A percentile compares a stretch with the other conserved stretches of the same genome.
Conservation (phyloP, 1,139 yeast species). For the Pneumocystis carinii region DNA sequence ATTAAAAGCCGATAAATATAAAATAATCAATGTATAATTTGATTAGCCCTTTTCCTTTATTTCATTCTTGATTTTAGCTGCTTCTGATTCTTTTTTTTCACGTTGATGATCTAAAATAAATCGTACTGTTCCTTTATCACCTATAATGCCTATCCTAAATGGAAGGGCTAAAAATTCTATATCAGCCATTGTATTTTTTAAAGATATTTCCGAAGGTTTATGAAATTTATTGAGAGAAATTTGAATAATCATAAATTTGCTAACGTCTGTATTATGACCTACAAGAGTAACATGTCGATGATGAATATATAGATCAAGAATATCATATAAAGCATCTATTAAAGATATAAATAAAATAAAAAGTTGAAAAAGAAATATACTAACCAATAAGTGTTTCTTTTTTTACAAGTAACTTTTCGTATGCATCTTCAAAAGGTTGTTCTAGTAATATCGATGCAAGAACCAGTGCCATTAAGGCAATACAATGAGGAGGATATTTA, state of each 20-base stretch:
- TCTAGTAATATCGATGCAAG: conserved; percentile 25
- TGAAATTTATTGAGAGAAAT: conserved; percentile 11
- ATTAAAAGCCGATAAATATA: no score
- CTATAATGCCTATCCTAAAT: conserved; percentile 5
- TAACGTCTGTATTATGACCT: conserved; percentile 6
- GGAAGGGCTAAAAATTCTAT: conserved; percentile 1
- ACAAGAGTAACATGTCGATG: conserved; percentile 1
- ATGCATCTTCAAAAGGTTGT: neutral
- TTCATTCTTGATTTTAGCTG: neutral
- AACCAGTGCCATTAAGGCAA: conserved; percentile 53
- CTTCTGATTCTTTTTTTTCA: neutral
- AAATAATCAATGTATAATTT: no score
- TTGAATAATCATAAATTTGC: conserved; percentile 11
- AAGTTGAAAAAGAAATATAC: conserved; percentile 2
- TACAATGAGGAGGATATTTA: conserved; percentile 64
- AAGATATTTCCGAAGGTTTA: conserved; percentile 1
- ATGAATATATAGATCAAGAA: conserved; percentile 11
- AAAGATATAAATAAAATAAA: conserved; percentile 1
- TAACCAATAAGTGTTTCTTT: conserved; percentile 14
- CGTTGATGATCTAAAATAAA: conserved; percentile 14
- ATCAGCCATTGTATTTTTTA: neutral
- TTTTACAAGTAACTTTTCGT: conserved; percentile 20
- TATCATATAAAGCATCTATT: conserved; percentile 7
- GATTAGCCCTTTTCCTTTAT: neutral
- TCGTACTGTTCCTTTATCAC: conserved; percentile 15